A percentile compares a stretch with the other conserved stretches of the same genome.
These are phyloP conservation scores for Mycena olivaceomarginata DNA, from an alignment of 768 basidiomycete species.

Conservation along the genomic window DNA sequence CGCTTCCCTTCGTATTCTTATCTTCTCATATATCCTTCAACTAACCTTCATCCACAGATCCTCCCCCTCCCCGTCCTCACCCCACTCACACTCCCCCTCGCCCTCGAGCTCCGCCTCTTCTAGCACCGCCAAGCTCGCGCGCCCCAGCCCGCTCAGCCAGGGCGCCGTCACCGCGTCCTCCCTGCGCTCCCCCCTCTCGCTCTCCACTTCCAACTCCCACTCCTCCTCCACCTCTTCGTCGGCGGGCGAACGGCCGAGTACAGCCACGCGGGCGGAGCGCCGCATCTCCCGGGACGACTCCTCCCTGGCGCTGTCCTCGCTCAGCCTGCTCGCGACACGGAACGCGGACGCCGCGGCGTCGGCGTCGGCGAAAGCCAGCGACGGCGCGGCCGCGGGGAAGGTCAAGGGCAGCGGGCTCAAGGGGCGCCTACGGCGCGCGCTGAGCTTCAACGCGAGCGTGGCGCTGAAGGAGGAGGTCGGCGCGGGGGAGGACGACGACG, in stretches of 20 bases:
- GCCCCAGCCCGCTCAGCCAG: constrained; percentile 57
- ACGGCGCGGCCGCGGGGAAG: constrained; percentile 58
- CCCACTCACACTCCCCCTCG: constrained; percentile 48
- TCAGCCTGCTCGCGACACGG: constrained; percentile 36
- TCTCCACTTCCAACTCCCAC: constrained; percentile 35
- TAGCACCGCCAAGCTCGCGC: constrained; percentile 50
- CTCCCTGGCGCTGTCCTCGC: constrained; percentile 43
- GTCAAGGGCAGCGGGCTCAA: constrained; percentile 76
- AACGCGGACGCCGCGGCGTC: constrained; percentile 27
- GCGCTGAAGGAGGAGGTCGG: constrained; percentile 75
- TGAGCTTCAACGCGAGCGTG: constrained; percentile 77
- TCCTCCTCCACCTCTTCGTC: constrained; percentile 31
- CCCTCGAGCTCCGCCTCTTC: constrained; percentile 44
- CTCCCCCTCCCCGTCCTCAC: constrained; percentile 47
- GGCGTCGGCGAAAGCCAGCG: neutral
- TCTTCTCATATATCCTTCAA: too few species aligned
- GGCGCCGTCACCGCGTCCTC: constrained; percentile 45
- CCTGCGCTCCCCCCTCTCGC: constrained; percentile 25
- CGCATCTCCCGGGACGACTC: constrained; percentile 68
- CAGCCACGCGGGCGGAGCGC: constrained; percentile 64
- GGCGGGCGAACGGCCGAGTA: too few species aligned
- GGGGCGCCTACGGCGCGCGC: constrained; percentile 78
- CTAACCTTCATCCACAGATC: constrained; percentile 23
- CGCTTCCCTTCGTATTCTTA: too few species aligned
- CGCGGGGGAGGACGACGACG: constrained; percentile 57